phyloP scores from a whole-genome alignment of 2,329 filamentous ascomycete species.

The Trichoderma atrobrunneum region DNA sequence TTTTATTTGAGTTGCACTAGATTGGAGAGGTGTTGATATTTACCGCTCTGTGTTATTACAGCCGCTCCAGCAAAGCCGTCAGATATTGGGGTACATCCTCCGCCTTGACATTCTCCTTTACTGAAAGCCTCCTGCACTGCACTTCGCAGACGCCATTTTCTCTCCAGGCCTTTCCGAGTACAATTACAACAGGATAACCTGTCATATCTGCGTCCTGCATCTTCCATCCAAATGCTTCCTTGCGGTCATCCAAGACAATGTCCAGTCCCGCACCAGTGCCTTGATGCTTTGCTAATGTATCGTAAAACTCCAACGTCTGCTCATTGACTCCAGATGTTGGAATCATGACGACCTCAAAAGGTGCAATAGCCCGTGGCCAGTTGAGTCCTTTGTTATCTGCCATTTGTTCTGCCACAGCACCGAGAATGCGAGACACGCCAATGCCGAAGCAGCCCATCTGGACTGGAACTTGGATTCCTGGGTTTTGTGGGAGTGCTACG shows the following conservation, averaged over 20 bases:
- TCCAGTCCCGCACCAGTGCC: constrained; percentile 47
- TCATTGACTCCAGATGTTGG: constrained; percentile 44
- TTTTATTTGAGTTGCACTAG: not conserved
- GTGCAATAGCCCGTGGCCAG: constrained; percentile 85
- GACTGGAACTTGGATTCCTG: constrained; percentile 50
- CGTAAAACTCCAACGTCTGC: constrained; percentile 60
- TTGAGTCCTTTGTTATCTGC: constrained; percentile 72
- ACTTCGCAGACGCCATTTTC: constrained; percentile 64
- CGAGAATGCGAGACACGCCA: constrained; percentile 86
- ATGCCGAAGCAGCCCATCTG: constrained; percentile 98
- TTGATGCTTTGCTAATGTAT: constrained; percentile 45
- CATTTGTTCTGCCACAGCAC: constrained; percentile 75
- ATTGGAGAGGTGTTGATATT: not conserved
- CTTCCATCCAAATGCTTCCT: constrained; percentile 73
- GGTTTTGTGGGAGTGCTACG: constrained; percentile 43
- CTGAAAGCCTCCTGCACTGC: constrained; percentile 67
- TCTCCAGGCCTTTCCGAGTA: constrained; percentile 71
- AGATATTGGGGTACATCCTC: constrained; percentile 45
- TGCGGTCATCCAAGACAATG: constrained; percentile 70
- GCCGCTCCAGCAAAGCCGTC: constrained; percentile 42
- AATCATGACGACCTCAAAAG: constrained; percentile 73
- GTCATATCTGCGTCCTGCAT: constrained; percentile 84
- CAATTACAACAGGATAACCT: constrained; percentile 80
- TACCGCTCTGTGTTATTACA: constrained; percentile 44
- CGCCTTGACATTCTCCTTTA: constrained; percentile 58